phyloP scores from a whole-genome alignment of 1,284 basidiomycete genomes.

The Neotropicomus parvogracilis region DNA sequence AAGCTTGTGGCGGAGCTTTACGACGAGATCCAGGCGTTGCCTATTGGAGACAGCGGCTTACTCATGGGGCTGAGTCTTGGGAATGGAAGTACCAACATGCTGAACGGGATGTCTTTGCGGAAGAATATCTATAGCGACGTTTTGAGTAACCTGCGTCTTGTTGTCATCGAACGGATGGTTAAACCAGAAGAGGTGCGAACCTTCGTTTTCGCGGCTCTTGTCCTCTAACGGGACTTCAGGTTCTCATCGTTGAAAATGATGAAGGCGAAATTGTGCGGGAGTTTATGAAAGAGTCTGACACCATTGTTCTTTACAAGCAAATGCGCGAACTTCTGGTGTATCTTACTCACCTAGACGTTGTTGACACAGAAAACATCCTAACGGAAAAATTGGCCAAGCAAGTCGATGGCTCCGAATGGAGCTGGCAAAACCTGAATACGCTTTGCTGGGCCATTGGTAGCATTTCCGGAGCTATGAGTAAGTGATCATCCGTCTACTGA shows the following conservation, averaged over 20 bases:
- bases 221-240: conserved; percentile 44
- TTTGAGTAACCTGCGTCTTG: conserved; percentile 89
- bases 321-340: conserved; percentile 98
- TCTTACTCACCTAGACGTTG: conserved; percentile 94
- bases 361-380: conserved; percentile 95
- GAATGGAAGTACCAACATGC: conserved; percentile 59
- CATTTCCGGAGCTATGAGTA: conserved; percentile 99
- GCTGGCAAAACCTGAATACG: conserved; percentile 99
- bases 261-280: conserved; percentile 99
- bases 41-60: conserved; percentile 90
- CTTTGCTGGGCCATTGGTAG: conserved; percentile 99
- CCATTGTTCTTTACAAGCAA: conserved; percentile 97
- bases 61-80: conserved; percentile 90
- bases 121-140: conserved; percentile 97
- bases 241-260: conserved; percentile 98
- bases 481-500: conserved; percentile 32
- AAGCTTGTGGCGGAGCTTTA: conserved; percentile 99
- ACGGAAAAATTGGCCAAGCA: conserved; percentile 97
- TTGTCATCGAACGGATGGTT: conserved; percentile 99
- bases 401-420: conserved; percentile 98
- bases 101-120: conserved; percentile 76
- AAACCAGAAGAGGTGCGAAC: conserved; percentile 93
- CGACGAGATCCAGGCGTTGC: conserved; percentile 91
- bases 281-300: conserved; percentile 99
- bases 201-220: conserved; percentile 3